phyloP scores from a whole-genome alignment of 148 eudicot species.

The Fagopyrum homotropicum region DNA sequence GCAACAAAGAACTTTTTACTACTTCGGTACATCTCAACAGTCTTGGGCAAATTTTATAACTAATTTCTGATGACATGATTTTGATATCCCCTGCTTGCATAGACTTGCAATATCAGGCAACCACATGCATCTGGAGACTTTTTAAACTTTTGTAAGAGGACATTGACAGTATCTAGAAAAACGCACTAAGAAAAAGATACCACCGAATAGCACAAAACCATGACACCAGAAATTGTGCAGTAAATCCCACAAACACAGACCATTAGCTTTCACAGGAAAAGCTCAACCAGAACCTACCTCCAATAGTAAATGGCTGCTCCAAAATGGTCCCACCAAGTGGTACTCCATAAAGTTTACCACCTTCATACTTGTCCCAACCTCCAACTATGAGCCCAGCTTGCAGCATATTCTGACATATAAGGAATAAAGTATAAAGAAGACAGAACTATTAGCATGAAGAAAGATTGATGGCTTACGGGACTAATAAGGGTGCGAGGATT shows the following conservation, averaged over 20 bases:
- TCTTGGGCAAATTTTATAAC: neutral
- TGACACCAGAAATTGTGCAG: neutral
- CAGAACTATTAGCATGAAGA: neutral
- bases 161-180: neutral
- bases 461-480: neutral
- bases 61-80: neutral
- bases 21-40: neutral
- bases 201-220: neutral
- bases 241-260: neutral
- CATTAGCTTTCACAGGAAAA: neutral
- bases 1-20: neutral
- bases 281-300: slow-evolving; percentile 42
- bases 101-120: neutral
- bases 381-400: slow-evolving; percentile 93
- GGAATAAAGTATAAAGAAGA: neutral
- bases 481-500: neutral
- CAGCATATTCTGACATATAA: slow-evolving; percentile 53
- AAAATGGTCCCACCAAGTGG: slow-evolving; percentile 93
- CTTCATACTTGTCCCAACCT: slow-evolving; percentile 95
- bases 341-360: slow-evolving; percentile 85
- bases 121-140: neutral
- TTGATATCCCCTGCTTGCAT: no score
- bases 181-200: neutral
- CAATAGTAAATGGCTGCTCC: slow-evolving; percentile 93
- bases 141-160: neutral